Conservation (phyloP, 2,329 filamentous ascomycete species). For the Ciborinia camelliae region DNA sequence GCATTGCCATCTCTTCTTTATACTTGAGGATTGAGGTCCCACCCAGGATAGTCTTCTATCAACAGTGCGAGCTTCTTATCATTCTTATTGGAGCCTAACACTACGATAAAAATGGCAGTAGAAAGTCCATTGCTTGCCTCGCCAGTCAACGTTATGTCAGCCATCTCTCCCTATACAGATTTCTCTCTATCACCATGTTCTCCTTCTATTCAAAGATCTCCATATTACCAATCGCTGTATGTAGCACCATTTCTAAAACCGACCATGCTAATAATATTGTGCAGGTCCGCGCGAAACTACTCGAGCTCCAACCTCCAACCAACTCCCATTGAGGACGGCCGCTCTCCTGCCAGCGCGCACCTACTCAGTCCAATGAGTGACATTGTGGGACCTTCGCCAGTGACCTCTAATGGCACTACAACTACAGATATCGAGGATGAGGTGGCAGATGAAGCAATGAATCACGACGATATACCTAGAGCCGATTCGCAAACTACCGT, state of each 20-base stretch:
- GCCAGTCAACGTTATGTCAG: constrained; percentile 53
- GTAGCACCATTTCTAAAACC: constrained; percentile 29
- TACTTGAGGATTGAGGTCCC: constrained; percentile 11
- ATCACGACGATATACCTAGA: constrained; percentile 35
- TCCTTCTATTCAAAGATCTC: constrained; percentile 43
- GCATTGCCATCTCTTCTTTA: constrained; percentile 14
- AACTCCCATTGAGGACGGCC: constrained; percentile 41
- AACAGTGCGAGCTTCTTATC: constrained; percentile 8
- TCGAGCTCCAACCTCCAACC: constrained; percentile 51
- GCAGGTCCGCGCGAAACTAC: constrained; percentile 45
- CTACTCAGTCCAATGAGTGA: constrained; percentile 64
- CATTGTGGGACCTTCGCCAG: constrained; percentile 75
- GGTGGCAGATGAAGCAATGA: constrained; percentile 54
- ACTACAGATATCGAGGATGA: constrained; percentile 84
- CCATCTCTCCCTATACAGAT: constrained; percentile 52
- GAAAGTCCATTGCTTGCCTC: constrained; percentile 62
- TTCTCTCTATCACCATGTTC: constrained; percentile 55
- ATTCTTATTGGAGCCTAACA: constrained; percentile 4
- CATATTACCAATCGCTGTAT: constrained; percentile 52
- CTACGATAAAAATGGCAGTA: constrained; percentile 49
- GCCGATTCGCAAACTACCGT: constrained; percentile 30
- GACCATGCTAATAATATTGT: constrained; percentile 21
- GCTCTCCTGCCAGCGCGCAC: constrained; percentile 36
- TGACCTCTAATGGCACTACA: constrained; percentile 80
- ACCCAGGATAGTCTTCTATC: neutral